phyloP scores from a whole-genome alignment of 1,139 yeast genomes.

The Saccharomyces hybrid region DNA sequence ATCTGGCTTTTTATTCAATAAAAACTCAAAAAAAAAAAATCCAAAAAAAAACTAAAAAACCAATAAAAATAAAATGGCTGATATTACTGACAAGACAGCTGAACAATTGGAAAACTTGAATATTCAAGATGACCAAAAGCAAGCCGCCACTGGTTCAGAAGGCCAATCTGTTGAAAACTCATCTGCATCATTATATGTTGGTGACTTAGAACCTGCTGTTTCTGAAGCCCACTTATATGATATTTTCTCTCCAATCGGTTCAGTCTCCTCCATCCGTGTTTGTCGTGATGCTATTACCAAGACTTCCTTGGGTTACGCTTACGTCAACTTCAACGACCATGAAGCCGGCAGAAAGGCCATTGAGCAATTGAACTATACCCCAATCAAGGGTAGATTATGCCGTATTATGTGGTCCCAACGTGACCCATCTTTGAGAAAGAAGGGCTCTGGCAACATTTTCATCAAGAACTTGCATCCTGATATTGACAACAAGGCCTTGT shows the following conservation, averaged over 20 bases:
- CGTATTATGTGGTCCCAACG: conserved; percentile 47
- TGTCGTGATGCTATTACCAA: conserved; percentile 37
- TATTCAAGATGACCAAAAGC: conserved; percentile 30
- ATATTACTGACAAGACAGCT: conserved; percentile 35
- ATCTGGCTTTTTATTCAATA: conserved; percentile 4
- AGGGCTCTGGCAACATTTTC: conserved; percentile 26
- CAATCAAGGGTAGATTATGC: conserved; percentile 37
- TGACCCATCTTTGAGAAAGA: conserved; percentile 23
- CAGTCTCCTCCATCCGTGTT: conserved; percentile 42
- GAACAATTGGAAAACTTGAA: conserved; percentile 36
- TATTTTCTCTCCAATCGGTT: conserved; percentile 34
- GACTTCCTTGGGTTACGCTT: conserved; percentile 44
- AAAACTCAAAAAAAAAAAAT: conserved; percentile 6
- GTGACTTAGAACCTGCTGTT: conserved; percentile 38
- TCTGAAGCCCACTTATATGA: conserved; percentile 36
- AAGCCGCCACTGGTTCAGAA: conserved; percentile 25
- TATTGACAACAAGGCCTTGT: conserved; percentile 37
- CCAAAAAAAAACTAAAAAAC: neutral
- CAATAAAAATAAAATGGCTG: conserved; percentile 30
- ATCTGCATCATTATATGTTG: conserved; percentile 24
- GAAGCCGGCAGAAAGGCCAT: conserved; percentile 38
- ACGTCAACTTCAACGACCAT: conserved; percentile 38
- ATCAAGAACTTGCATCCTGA: conserved; percentile 28
- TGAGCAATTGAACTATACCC: conserved; percentile 40
- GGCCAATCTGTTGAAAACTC: conserved; percentile 29